These are phyloP conservation scores for Saturnispora mendoncae DNA, from an alignment of 805 yeast species.

Conservation along the genomic window DNA sequence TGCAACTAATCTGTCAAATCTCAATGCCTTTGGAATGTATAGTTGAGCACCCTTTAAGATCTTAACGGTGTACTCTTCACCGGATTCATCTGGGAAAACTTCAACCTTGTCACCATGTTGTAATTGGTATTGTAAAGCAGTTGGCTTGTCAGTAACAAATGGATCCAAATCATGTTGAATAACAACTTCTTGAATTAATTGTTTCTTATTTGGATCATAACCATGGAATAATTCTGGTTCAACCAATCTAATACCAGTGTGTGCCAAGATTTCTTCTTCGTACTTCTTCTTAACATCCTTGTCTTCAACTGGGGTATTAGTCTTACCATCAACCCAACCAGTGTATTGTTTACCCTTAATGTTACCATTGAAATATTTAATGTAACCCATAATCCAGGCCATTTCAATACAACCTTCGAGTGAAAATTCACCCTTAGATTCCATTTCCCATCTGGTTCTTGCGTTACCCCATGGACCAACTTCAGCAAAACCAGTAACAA, in stretches of 20 bases:
- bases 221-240: constrained; percentile 94
- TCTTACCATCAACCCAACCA: constrained; percentile 97
- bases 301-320: constrained; percentile 89
- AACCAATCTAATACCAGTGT: constrained; percentile 92
- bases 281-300: constrained; percentile 87
- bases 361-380: constrained; percentile 89
- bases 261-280: constrained; percentile 80
- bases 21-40: constrained; percentile 79
- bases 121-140: constrained; percentile 88
- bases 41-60: constrained; percentile 89
- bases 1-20: constrained; percentile 66
- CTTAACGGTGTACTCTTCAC: constrained; percentile 87
- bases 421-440: constrained; percentile 87
- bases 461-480: constrained; percentile 99
- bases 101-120: constrained; percentile 95
- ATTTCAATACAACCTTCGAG: constrained; percentile 97
- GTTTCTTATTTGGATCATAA: constrained; percentile 90
- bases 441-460: constrained; percentile 99
- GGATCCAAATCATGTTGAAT: constrained; percentile 95
- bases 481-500: constrained; percentile 96
- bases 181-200: constrained; percentile 89
- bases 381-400: constrained; percentile 99
- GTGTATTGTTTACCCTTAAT: constrained; percentile 84
- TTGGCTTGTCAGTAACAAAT: constrained; percentile 88
- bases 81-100: constrained; percentile 65